Percentiles rank a stretch among this genome's conserved stretches.
Evolutionary conservation across 768 basidiomycete genomes (phyloP).

Genomic region (Rossbeevera mucosa): DNA sequence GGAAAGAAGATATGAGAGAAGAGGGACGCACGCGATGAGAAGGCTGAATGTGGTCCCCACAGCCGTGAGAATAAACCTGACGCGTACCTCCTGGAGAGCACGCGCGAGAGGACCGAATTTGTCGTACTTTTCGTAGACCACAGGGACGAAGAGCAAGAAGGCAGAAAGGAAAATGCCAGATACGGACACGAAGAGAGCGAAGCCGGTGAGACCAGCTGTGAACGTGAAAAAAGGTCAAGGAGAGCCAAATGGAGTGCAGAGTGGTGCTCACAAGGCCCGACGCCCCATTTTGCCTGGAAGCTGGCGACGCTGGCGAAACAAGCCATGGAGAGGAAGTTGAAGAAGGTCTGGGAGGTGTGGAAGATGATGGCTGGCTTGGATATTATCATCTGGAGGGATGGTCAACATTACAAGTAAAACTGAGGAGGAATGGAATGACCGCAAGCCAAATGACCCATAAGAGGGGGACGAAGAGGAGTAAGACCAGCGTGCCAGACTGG

Average conservation of each 20-base stretch:
- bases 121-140: constrained; percentile 83
- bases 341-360: constrained; percentile 77
- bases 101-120: constrained; percentile 72
- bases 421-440: constrained; percentile 39
- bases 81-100: constrained; percentile 77
- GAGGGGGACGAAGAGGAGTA: constrained; percentile 63
- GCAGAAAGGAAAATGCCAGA: constrained; percentile 66
- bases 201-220: constrained; percentile 80
- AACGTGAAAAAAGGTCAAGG: constrained; percentile 11
- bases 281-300: constrained; percentile 80
- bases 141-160: constrained; percentile 73
- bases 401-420: constrained; percentile 12
- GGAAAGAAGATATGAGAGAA: constrained; percentile 5
- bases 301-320: constrained; percentile 86
- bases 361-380: constrained; percentile 78
- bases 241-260: not conserved
- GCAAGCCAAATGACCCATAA: constrained; percentile 66
- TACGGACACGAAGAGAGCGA: constrained; percentile 78
- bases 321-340: constrained; percentile 89
- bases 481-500: constrained; percentile 48
- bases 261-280: constrained; percentile 75
- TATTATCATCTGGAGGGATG: constrained; percentile 67
- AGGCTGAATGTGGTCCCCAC: constrained; percentile 62
- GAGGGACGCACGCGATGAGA: constrained; percentile 65
- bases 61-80: constrained; percentile 77